Conservation (phyloP, 2,329 filamentous ascomycete species). For the Apiospora sp. region DNA sequence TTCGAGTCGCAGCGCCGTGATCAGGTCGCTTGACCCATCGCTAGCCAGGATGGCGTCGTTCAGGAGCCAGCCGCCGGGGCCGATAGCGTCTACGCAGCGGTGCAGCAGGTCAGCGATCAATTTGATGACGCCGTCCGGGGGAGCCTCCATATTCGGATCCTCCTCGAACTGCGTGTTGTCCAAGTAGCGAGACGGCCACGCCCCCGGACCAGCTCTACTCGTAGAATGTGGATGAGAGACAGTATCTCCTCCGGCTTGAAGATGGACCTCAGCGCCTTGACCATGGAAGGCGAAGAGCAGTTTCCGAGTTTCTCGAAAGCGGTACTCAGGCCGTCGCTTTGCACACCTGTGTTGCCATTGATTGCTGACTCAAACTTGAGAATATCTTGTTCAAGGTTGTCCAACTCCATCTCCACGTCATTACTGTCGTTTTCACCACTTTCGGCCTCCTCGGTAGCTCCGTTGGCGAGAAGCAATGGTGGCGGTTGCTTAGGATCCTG, state of each 20-base stretch:
- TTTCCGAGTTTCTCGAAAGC: constrained; percentile 75
- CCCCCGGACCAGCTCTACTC: constrained; percentile 75
- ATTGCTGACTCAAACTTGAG: constrained; percentile 73
- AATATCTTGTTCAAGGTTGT: constrained; percentile 70
- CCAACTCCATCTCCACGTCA: constrained; percentile 61
- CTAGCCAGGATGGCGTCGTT: constrained; percentile 63
- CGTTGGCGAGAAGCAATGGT: constrained; percentile 42
- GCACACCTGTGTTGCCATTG: constrained; percentile 67
- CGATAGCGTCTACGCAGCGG: constrained; percentile 78
- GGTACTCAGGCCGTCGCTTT: constrained; percentile 70
- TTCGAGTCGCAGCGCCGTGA: constrained; percentile 72
- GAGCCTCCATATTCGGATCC: constrained; percentile 54
- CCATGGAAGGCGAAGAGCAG: constrained; percentile 67
- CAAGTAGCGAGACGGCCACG: constrained; percentile 78
- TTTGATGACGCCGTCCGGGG: constrained; percentile 73
- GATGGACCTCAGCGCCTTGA: constrained; percentile 68
- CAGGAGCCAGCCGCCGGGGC: constrained; percentile 76
- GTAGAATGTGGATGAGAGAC: constrained; percentile 75
- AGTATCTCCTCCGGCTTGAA: constrained; percentile 74
- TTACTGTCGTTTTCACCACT: constrained; percentile 38
- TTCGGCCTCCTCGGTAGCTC: constrained; percentile 40
- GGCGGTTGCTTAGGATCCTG: constrained; percentile 49
- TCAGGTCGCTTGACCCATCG: constrained; percentile 68
- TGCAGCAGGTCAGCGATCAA: constrained; percentile 76
- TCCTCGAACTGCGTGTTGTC: constrained; percentile 61